A percentile compares a stretch with the other conserved stretches of the same genome.
Evolutionary conservation across 2,329 filamentous ascomycete genomes (phyloP).

Genomic region (Diaporthe velutina): DNA sequence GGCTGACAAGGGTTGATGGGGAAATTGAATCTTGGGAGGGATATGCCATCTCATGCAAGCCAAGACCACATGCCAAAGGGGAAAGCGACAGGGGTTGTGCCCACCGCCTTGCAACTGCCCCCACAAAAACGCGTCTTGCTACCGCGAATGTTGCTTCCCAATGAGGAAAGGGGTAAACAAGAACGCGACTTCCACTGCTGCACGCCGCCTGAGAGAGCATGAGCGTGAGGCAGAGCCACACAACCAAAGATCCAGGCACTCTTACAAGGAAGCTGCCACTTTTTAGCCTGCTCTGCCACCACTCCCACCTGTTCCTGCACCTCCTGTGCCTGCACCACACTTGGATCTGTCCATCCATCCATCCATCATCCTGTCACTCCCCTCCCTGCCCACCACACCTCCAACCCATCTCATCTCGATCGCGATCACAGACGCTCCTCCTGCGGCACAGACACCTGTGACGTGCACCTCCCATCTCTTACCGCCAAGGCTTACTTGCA

Average conservation of each 20-base stretch:
- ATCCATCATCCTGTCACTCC: slow-evolving; percentile 28
- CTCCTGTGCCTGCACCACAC: slow-evolving; percentile 20
- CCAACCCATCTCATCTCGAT: slow-evolving; percentile 27
- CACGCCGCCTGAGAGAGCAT: not conserved
- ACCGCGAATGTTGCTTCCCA: slow-evolving; percentile 35
- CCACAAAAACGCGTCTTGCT: slow-evolving; percentile 37
- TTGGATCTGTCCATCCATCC: slow-evolving; percentile 22
- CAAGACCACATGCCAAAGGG: slow-evolving; percentile 24
- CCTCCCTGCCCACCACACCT: slow-evolving; percentile 21
- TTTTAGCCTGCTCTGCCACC: slow-evolving; percentile 27
- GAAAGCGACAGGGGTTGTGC: slow-evolving; percentile 23
- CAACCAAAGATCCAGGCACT: not conserved
- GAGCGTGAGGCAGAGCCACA: not conserved
- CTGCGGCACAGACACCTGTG: slow-evolving; percentile 28
- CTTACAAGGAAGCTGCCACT: slow-evolving; percentile 37
- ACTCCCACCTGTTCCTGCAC: slow-evolving; percentile 27
- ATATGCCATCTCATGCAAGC: slow-evolving; percentile 26
- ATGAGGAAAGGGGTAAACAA: slow-evolving; percentile 41
- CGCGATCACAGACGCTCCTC: slow-evolving; percentile 24
- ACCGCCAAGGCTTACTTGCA: slow-evolving; percentile 4
- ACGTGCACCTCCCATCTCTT: slow-evolving; percentile 11
- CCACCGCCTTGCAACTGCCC: slow-evolving; percentile 12
- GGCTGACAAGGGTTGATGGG: slow-evolving; percentile 17
- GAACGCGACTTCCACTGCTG: slow-evolving; percentile 35
- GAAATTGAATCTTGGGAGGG: slow-evolving; percentile 29